Evolutionary conservation across 2,329 filamentous ascomycete genomes (phyloP).

Genomic region (Monosporascus sp.): DNA sequence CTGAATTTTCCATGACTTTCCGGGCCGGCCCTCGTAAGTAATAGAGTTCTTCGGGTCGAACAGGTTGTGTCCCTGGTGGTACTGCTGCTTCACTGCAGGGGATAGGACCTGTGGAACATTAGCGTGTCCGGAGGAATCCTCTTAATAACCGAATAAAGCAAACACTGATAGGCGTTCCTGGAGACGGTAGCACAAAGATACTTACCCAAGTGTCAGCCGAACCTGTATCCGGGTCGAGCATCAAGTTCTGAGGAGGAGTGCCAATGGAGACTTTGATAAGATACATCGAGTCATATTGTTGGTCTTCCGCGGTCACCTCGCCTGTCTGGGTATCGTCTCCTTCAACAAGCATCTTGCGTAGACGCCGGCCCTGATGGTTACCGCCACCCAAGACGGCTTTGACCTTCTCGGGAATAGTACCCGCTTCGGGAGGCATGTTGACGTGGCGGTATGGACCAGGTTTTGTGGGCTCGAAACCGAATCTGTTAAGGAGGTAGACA

Average conservation of each 20-base stretch:
- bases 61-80: slow-evolving; percentile 42
- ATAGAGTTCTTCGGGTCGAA: slow-evolving; percentile 58
- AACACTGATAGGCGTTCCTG: too few relatives aligned
- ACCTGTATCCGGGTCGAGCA: slow-evolving; percentile 65
- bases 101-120: slow-evolving; percentile 45
- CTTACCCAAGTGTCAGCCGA: slow-evolving; percentile 65
- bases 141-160: too few relatives aligned
- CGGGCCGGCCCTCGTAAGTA: slow-evolving; percentile 46
- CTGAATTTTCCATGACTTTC: slow-evolving; percentile 57
- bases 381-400: slow-evolving; percentile 43
- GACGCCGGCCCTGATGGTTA: slow-evolving; percentile 38
- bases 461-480: slow-evolving; percentile 56
- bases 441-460: slow-evolving; percentile 55
- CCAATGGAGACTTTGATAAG: slow-evolving; percentile 61
- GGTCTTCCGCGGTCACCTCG: slow-evolving; percentile 55
- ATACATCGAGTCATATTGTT: slow-evolving; percentile 60
- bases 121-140: background rate
- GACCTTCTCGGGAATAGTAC: slow-evolving; percentile 36
- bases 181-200: background rate
- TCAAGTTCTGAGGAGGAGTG: slow-evolving; percentile 56
- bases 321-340: slow-evolving; percentile 32
- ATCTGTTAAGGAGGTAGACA: slow-evolving; percentile 55
- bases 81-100: slow-evolving; percentile 36
- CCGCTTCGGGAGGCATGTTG: slow-evolving; percentile 42
- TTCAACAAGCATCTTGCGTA: slow-evolving; percentile 39